A percentile compares a stretch with the other conserved stretches of the same genome.
phyloP scores from a whole-genome alignment of 208 protist species.

The Wallacemonas rigidus region DNA sequence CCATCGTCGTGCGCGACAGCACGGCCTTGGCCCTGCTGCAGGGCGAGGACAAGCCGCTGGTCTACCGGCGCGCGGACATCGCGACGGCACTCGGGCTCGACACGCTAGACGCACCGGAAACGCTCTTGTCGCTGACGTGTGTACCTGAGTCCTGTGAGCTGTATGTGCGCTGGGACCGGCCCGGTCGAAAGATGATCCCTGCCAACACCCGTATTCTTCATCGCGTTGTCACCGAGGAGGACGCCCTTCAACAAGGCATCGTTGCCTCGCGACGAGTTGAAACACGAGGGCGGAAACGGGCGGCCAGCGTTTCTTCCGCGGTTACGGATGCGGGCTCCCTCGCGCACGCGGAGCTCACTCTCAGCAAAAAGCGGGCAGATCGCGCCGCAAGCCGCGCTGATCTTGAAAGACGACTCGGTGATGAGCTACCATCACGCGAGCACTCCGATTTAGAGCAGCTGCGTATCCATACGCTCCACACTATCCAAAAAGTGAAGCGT shows the following conservation, averaged over 20 bases:
- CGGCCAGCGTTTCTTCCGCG: not conserved
- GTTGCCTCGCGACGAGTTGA: not conserved
- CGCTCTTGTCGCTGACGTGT: conserved; percentile 21
- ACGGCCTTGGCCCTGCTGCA: conserved; percentile 51
- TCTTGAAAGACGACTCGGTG: conserved; percentile 23
- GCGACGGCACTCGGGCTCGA: conserved; percentile 30
- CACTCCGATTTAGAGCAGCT: conserved; percentile 15
- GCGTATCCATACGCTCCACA: conserved; percentile 37
- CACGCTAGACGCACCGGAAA: conserved; percentile 20
- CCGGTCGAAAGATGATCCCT: conserved; percentile 36
- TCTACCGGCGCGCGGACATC: conserved; percentile 34
- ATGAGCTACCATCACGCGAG: not conserved
- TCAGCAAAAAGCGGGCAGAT: conserved; percentile 12
- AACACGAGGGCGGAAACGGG: conserved; percentile 7
- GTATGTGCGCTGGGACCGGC: conserved; percentile 58
- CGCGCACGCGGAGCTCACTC: conserved; percentile 14
- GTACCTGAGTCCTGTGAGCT: conserved; percentile 41
- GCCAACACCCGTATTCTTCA: conserved; percentile 46
- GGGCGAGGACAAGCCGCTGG: conserved; percentile 1
- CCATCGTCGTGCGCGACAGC: conserved; percentile 33
- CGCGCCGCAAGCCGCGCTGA: conserved; percentile 30
- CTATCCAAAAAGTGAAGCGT: conserved; percentile 33
- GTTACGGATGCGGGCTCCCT: conserved; percentile 17
- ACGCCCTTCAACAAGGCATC: conserved; percentile 44
- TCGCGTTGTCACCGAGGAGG: conserved; percentile 22